Conservation (phyloP, 2,329 filamentous ascomycete species). For the Acrodontium crateriforme region DNA sequence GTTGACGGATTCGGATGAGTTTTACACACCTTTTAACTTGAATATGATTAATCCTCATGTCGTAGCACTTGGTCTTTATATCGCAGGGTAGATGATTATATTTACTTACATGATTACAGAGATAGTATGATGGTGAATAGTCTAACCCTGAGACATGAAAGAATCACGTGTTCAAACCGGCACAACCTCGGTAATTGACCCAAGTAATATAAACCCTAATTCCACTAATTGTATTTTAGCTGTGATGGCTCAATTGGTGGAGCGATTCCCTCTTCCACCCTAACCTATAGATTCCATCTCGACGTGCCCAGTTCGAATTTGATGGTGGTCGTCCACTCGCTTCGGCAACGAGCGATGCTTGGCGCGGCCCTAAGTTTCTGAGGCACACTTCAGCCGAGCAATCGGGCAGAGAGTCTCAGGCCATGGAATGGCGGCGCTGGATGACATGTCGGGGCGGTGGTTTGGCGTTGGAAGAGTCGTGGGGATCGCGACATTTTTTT, state of each 20-base stretch:
- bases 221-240: too few species aligned
- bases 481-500: conserved; percentile 24
- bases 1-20: conserved; percentile 54
- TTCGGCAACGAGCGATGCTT: conserved; percentile 42
- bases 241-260: conserved; percentile 23
- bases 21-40: conserved; percentile 64
- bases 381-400: conserved; percentile 43
- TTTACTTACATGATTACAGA: too few species aligned
- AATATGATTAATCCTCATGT: conserved; percentile 63
- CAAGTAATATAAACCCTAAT: too few species aligned
- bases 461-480: conserved; percentile 17
- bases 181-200: too few species aligned
- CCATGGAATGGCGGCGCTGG: conserved; percentile 41
- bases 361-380: conserved; percentile 38
- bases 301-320: conserved; percentile 42
- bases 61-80: conserved; percentile 59
- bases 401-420: conserved; percentile 44
- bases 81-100: conserved; percentile 67
- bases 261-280: conserved; percentile 9
- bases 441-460: conserved; percentile 32
- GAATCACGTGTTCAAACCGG: too few species aligned
- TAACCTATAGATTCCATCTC: conserved; percentile 16
- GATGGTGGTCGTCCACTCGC: conserved; percentile 40
- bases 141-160: too few species aligned
- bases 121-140: too few species aligned